Percentiles rank a stretch among this genome's conserved stretches.
phyloP scores from a whole-genome alignment of 805 yeast genomes.

The Allodekkera sacchari region DNA sequence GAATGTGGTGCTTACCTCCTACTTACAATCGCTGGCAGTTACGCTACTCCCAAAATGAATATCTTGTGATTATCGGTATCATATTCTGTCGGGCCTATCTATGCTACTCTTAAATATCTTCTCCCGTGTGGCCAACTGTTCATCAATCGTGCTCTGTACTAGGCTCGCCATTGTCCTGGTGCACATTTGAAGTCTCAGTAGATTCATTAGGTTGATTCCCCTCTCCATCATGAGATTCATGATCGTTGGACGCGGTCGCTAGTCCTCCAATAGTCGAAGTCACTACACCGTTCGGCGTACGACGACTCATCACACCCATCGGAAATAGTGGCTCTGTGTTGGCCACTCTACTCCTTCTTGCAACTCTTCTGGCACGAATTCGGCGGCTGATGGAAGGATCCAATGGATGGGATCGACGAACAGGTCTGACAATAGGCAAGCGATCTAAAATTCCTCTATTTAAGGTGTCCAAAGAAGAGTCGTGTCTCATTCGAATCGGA shows the following conservation, averaged over 20 bases:
- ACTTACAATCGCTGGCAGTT: no score
- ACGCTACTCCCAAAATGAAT: no score
- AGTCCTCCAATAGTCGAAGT: conserved; percentile 18
- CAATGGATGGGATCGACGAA: conserved; percentile 5
- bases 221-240: background rate
- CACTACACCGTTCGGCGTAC: conserved; percentile 37
- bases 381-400: no score
- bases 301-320: conserved; percentile 39
- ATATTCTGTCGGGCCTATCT: no score
- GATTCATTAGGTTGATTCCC: background rate
- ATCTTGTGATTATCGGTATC: no score
- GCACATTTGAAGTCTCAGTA: no score
- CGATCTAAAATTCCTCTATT: conserved; percentile 8
- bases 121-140: no score
- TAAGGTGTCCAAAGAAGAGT: conserved; percentile 1
- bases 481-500: conserved; percentile 11
- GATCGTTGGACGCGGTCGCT: background rate
- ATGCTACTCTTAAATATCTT: no score
- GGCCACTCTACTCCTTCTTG: conserved; percentile 5
- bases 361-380: no score
- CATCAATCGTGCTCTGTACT: no score
- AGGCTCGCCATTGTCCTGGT: no score
- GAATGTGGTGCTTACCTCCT: no score
- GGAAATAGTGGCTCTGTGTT: conserved; percentile 28
- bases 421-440: conserved; percentile 5